phyloP scores from a whole-genome alignment of 2,329 filamentous ascomycete species.

The Sphaceloma murrayae region DNA sequence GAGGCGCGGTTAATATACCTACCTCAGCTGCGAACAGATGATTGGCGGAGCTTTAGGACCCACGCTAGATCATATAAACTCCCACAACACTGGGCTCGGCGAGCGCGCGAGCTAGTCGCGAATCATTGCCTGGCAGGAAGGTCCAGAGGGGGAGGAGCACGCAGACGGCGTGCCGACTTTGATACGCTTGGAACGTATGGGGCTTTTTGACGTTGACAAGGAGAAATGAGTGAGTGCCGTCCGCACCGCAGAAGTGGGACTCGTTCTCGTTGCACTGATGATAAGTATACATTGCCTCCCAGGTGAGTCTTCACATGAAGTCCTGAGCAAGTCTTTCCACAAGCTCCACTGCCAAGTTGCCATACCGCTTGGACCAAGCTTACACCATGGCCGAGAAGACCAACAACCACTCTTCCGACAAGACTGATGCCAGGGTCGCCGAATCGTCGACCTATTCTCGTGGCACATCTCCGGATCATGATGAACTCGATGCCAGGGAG shows the following conservation, averaged over 20 bases:
- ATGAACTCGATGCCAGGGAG: background rate
- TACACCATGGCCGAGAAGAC: conserved; percentile 3
- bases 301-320: conserved; percentile 3
- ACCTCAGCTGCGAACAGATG: background rate
- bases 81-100: conserved; percentile 1
- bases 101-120: conserved; percentile 1
- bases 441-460: background rate
- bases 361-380: background rate
- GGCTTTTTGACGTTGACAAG: conserved; percentile 1
- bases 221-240: conserved; percentile 15
- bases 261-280: background rate
- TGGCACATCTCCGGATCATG: background rate
- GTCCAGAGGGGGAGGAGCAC: background rate
- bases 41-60: conserved; percentile 12
- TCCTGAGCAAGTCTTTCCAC: conserved; percentile 9
- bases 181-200: conserved; percentile 3
- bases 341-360: conserved; percentile 12
- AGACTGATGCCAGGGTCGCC: conserved; percentile 4
- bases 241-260: conserved; percentile 3
- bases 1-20: conserved; percentile 7
- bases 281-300: conserved; percentile 7
- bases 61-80: conserved; percentile 11
- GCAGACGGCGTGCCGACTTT: conserved; percentile 1
- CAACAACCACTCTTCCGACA: background rate
- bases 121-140: conserved; percentile 3